Conservation (phyloP, 176 grass and related monocot genomes). For the Hyparrhenia diplandra region DNA sequence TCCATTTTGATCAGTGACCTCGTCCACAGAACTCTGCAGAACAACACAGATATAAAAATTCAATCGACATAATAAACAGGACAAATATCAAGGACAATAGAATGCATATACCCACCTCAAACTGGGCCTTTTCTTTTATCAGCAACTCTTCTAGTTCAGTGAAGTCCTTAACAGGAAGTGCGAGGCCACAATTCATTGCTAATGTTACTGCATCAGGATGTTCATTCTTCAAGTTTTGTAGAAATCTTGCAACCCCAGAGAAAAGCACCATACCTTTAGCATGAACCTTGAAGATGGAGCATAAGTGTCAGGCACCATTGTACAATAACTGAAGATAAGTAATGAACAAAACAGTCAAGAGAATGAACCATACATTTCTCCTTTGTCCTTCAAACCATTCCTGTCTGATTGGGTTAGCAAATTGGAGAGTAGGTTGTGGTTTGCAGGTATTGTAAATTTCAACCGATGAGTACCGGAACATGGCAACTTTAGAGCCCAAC, state of each 20-base stretch:
- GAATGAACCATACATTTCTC: conserved; percentile 53
- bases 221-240: conserved; percentile 65
- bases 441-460: conserved; percentile 90
- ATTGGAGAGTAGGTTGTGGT: conserved; percentile 73
- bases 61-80: conserved; percentile 30
- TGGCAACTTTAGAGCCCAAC: conserved; percentile 87
- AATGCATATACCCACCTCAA: conserved; percentile 61
- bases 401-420: conserved; percentile 61
- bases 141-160: conserved; percentile 67
- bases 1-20: conserved; percentile 40
- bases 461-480: conserved; percentile 87
- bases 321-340: conserved; percentile 13
- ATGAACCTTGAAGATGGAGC: conserved; percentile 53
- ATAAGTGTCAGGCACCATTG: conserved; percentile 22
- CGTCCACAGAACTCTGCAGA: conserved; percentile 52
- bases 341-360: conserved; percentile 2
- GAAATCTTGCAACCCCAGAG: conserved; percentile 51
- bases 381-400: conserved; percentile 68
- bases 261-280: conserved; percentile 57
- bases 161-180: conserved; percentile 50
- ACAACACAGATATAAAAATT: conserved; percentile 12
- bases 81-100: conserved; percentile 2
- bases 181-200: conserved; percentile 23
- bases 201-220: conserved; percentile 21
- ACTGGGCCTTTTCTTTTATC: conserved; percentile 58